These are phyloP conservation scores for Rhizopogon vulgaris DNA, from an alignment of 768 basidiomycete species.

Conservation along the genomic window DNA sequence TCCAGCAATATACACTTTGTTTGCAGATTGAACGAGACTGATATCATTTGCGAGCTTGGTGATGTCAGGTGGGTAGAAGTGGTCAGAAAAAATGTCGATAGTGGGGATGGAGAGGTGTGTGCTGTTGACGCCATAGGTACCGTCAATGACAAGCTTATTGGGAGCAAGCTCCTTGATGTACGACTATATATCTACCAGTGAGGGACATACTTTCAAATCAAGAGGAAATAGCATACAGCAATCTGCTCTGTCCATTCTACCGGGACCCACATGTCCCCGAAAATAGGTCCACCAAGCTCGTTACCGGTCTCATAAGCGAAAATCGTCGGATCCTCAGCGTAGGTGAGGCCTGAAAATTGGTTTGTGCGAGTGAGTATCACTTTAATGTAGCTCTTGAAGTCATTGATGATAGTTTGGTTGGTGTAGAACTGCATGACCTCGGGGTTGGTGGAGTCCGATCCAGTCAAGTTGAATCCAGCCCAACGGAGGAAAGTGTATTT, in stretches of 20 bases:
- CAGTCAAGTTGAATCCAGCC: constrained; percentile 11
- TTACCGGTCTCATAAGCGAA: constrained; percentile 7
- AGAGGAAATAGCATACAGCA: constrained; percentile 4
- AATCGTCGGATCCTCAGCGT: constrained; percentile 7
- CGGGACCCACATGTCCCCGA: constrained; percentile 6
- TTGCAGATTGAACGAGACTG: constrained; percentile 7
- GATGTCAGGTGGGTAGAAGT: constrained; percentile 11
- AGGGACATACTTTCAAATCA: not conserved
- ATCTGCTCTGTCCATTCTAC: constrained; percentile 12
- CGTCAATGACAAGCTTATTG: constrained; percentile 16
- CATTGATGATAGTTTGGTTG: constrained; percentile 37
- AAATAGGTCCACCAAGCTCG: constrained; percentile 2
- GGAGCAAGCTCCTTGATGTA: constrained; percentile 23
- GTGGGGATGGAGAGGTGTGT: not conserved
- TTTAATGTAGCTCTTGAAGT: constrained; percentile 43
- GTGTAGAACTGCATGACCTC: constrained; percentile 36
- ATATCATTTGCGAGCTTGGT: constrained; percentile 10
- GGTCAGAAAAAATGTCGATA: constrained; percentile 7
- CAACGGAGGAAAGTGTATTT: constrained; percentile 26
- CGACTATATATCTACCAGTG: not conserved
- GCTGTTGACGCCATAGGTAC: not conserved
- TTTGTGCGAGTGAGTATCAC: constrained; percentile 18
- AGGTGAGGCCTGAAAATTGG: constrained; percentile 10
- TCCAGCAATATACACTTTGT: constrained; percentile 18
- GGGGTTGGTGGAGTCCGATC: constrained; percentile 18